Percentiles rank a stretch among this genome's conserved stretches.
Evolutionary conservation across 139 green algal species (phyloP).

Genomic region (Chlorella sp.): DNA sequence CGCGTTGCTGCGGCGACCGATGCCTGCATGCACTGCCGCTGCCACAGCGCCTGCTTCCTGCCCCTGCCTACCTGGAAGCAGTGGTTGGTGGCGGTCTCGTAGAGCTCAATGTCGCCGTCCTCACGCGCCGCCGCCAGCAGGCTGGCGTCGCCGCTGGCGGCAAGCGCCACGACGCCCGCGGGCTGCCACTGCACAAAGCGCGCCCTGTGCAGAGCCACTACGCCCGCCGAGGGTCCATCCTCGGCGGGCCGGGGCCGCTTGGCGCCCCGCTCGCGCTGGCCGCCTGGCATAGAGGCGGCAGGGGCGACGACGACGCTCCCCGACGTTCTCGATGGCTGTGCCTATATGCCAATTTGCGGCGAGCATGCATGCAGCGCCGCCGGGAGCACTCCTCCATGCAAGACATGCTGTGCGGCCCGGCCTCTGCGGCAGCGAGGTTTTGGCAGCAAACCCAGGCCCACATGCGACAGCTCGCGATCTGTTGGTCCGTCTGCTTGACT

Average conservation of each 20-base stretch:
- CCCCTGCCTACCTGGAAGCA: slow-evolving; percentile 56
- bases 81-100: slow-evolving; percentile 62
- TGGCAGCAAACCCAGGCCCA: neutral
- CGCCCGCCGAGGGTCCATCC: neutral
- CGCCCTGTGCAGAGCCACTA: slow-evolving; percentile 80
- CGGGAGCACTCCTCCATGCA: no score
- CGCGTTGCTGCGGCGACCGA: no score
- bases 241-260: neutral
- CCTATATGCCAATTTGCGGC: no score
- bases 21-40: no score
- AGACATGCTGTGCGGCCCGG: no score
- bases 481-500: no score
- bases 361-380: no score
- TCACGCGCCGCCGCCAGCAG: slow-evolving; percentile 79
- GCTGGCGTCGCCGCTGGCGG: slow-evolving; percentile 71
- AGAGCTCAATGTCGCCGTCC: slow-evolving; percentile 87
- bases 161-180: slow-evolving; percentile 69
- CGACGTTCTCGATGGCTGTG: no score
- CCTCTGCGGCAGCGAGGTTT: neutral
- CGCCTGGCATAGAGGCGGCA: neutral
- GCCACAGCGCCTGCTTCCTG: no score
- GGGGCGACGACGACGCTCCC: no score
- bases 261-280: neutral
- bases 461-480: neutral
- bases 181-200: slow-evolving; percentile 83